Conservation (phyloP, 78 protist genomes). For the Dictyostelium firmibasis region DNA sequence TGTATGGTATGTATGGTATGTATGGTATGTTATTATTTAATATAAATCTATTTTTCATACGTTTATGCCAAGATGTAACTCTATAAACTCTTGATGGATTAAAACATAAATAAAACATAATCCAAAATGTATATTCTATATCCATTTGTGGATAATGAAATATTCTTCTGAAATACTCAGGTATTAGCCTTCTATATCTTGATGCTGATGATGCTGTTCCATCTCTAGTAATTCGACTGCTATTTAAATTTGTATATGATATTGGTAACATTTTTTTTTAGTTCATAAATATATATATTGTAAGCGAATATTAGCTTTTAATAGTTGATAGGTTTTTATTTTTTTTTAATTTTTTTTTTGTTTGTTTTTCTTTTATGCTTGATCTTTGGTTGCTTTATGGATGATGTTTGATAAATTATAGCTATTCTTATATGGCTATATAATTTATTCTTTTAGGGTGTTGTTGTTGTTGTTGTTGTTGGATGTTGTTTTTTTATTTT, state of each 20-base stretch:
- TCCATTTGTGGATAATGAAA: constrained; percentile 88
- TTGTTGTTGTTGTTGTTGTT: neutral
- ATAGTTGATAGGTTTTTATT: neutral
- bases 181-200: constrained; percentile 48
- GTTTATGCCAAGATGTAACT: constrained; percentile 87
- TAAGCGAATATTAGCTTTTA: too few species aligned
- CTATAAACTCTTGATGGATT: constrained; percentile 86
- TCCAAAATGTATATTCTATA: constrained; percentile 91
- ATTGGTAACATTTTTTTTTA: constrained; percentile 26
- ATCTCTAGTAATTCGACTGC: neutral
- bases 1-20: too few species aligned
- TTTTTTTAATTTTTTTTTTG: neutral
- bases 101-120: constrained; percentile 85
- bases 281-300: neutral
- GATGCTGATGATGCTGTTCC: constrained; percentile 2
- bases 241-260: constrained; percentile 18
- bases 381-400: neutral
- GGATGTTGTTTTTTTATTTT: neutral
- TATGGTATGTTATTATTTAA: neutral
- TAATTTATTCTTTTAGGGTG: neutral
- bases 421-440: neutral
- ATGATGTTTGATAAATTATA: neutral
- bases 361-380: neutral
- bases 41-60: constrained; percentile 9
- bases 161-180: constrained; percentile 82